Evolutionary conservation across 1,284 basidiomycete genomes (phyloP).

Genomic region (Golubevia pallescens): DNA sequence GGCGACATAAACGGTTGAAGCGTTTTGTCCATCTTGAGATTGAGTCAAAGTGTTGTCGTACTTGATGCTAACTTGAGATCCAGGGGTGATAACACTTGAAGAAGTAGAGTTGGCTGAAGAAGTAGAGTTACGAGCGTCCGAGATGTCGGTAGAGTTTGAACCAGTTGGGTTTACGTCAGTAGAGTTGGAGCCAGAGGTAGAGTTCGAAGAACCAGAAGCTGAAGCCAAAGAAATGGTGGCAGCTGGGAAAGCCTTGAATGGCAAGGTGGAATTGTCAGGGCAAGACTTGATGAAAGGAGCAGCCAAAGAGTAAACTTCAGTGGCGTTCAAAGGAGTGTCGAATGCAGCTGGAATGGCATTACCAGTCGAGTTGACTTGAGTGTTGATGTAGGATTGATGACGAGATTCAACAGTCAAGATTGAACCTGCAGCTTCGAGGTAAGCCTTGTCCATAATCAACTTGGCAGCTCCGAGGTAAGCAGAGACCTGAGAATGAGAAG

Average conservation of each 20-base stretch:
- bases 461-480: slow-evolving; percentile 27
- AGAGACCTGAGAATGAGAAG: background rate
- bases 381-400: slow-evolving; percentile 67
- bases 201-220: background rate
- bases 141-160: background rate
- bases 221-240: slow-evolving; percentile 7
- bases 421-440: slow-evolving; percentile 31
- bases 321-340: slow-evolving; percentile 37
- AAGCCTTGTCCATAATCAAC: slow-evolving; percentile 26
- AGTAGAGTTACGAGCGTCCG: background rate
- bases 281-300: slow-evolving; percentile 41
- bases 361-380: slow-evolving; percentile 20
- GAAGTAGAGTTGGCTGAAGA: slow-evolving; percentile 10
- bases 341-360: slow-evolving; percentile 26
- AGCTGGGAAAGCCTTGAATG: slow-evolving; percentile 24
- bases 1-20: slow-evolving; percentile 19
- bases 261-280: slow-evolving; percentile 18
- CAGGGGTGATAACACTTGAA: slow-evolving; percentile 25
- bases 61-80: slow-evolving; percentile 23
- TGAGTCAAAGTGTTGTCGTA: slow-evolving; percentile 8
- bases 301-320: slow-evolving; percentile 50
- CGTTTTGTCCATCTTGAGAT: background rate
- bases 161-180: background rate
- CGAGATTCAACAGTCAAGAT: slow-evolving; percentile 68
- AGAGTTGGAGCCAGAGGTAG: background rate